Percentiles rank a stretch among this genome's conserved stretches.
Conservation (phyloP, 2,329 filamentous ascomycete genomes). For the Ophiostoma perfectum region DNA sequence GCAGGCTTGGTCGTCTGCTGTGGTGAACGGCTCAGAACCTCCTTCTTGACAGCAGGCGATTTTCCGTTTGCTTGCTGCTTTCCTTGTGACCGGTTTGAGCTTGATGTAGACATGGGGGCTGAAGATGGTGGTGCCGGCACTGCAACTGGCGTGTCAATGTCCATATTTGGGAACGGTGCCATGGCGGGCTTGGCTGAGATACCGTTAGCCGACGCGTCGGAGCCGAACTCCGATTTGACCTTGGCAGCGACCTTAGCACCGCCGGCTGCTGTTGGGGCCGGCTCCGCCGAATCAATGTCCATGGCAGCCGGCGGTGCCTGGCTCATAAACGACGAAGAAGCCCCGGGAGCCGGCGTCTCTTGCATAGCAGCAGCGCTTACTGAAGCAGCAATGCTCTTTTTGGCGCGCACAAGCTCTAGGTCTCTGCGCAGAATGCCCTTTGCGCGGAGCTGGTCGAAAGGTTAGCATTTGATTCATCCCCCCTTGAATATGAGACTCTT, state of each 20-base stretch:
- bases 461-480: not conserved
- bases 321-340: slow-evolving; percentile 15
- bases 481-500: slow-evolving; percentile 27
- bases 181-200: slow-evolving; percentile 29
- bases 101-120: slow-evolving; percentile 6
- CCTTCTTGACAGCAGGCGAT: slow-evolving; percentile 19
- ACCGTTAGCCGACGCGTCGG: slow-evolving; percentile 28
- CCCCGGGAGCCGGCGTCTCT: not conserved
- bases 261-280: not conserved
- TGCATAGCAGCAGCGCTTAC: slow-evolving; percentile 13
- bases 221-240: slow-evolving; percentile 33
- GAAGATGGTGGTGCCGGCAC: not conserved
- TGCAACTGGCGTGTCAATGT: slow-evolving; percentile 37
- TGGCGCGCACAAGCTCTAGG: slow-evolving; percentile 40
- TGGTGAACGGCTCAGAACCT: slow-evolving; percentile 28
- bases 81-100: slow-evolving; percentile 8
- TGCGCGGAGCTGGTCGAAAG: slow-evolving; percentile 39
- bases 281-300: slow-evolving; percentile 32
- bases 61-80: slow-evolving; percentile 10
- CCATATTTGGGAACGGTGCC: slow-evolving; percentile 55
- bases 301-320: slow-evolving; percentile 29
- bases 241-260: slow-evolving; percentile 25
- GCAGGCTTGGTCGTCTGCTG: slow-evolving; percentile 21
- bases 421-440: slow-evolving; percentile 54
- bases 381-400: slow-evolving; percentile 26